Evolutionary conservation across 2,329 filamentous ascomycete species (phyloP), one percentile per base, ranked within the genome.

Genomic region (Ceratocystis diversiconidia): DNA sequence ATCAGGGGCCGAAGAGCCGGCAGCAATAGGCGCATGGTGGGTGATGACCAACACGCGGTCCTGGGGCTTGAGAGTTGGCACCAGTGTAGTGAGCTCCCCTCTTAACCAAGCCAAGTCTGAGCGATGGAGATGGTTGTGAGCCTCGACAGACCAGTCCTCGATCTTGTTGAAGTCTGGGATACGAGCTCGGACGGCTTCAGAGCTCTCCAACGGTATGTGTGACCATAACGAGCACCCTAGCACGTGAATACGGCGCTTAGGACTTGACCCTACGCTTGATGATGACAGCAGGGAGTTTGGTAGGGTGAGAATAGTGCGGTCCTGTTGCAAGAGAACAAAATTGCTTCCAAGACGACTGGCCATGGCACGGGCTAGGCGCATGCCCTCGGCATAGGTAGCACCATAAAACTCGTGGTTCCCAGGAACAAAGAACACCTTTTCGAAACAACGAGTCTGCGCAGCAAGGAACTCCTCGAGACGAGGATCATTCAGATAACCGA

Each of bases 171-270:
- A 85, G 70, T 86, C 83, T 22, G 76, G 77, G 8, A 85, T 73
- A 66, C 74, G 79, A 43, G 72, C 71, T 30, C 72, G 60, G 15
- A 85, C 78, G 3, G 76, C 70, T 0, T 71, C 71, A 10, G 69
- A 72, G 3, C 74, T 73, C 4, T 75, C 72, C 0, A 74, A 68
- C 0, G 79, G 74, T 5, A 86, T 76, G 0, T 72, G 69, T 1
- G 81, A 83, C 79, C 82, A 84, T 0, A 86, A 74, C 1, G 82
- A 83, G 68, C 80, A 84, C 5, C 83, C 83, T 1, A 85, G 71
- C 2, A 85, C 59, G 36, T 66, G 65, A 15, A 66, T 66, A 25
- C 57, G 61, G 41, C 62, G 62, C 41, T 59, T 52, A 32, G 19
- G 22, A 15, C 25, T 59, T 19, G 25, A 12, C 43, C 22, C 30